phyloP scores from a whole-genome alignment of 176 grass and related monocot genomes.

The Paspalum notatum region DNA sequence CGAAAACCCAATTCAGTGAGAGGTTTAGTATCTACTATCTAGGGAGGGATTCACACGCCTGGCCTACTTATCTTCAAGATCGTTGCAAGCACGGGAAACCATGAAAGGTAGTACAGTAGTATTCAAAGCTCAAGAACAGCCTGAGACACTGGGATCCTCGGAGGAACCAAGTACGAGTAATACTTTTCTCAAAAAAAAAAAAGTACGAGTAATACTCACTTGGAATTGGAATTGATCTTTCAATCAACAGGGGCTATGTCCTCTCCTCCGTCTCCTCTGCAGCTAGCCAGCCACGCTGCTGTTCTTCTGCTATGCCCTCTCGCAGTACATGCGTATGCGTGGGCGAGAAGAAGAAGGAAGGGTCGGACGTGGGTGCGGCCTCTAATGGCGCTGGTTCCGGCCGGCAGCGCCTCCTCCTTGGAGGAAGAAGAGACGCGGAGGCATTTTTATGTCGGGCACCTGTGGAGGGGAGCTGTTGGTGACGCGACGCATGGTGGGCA shows the following conservation, averaged over 20 bases:
- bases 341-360: not conserved
- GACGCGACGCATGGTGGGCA: not conserved
- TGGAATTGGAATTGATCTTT: not conserved
- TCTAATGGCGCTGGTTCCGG: not conserved
- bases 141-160: not conserved
- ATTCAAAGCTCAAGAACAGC: not conserved
- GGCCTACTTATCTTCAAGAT: not conserved
- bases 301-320: not conserved
- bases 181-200: too few relatives aligned
- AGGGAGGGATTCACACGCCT: not conserved
- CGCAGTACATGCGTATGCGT: not conserved
- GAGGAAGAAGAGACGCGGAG: conserved; percentile 35
- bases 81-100: not conserved
- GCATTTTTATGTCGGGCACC: conserved; percentile 37
- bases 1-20: not conserved
- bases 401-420: not conserved
- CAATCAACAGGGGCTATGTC: not conserved
- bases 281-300: not conserved
- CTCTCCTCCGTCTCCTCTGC: conserved; percentile 3
- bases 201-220: conserved; percentile 34
- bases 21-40: not conserved
- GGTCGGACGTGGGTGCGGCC: not conserved
- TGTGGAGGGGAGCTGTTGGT: conserved; percentile 37
- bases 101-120: not conserved
- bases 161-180: not conserved